Evolutionary conservation across 306 rosid genomes (phyloP), one percentile per base, ranked within the genome.

Genomic region (Hippophae gyantsensis): DNA sequence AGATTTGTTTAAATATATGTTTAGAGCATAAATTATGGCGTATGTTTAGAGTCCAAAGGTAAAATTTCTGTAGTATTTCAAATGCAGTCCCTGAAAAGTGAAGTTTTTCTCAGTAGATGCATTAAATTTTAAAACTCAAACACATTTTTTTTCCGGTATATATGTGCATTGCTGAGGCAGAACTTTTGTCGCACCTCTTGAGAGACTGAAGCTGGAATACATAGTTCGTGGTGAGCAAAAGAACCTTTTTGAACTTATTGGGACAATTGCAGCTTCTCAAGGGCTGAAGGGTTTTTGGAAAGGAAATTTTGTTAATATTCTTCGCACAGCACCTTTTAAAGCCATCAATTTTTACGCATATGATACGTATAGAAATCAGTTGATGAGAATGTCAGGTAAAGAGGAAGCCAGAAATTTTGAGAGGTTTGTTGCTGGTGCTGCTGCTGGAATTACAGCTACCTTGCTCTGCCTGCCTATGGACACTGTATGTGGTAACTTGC

Each of bases 371-470:
- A 83, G 96, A 80, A 85, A 82, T 63, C 88, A 77, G 18, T 65
- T 92, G 71, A 80, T 83, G 56, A 83, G 68, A 67, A 66, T 82
- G 54, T 76, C 90, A 0, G 79, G 82, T 8, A 83, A 78, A 54
- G 77, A 80, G 68, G 99, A 92, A 72, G 76, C 89, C 72, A 84
- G 93, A 13, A 83, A 92, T 68, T 85, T 82, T 64, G 95, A 92
- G 85, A 84, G 96, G 80, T 92, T 88, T 77, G 58, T 92, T 72
- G 99, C 96, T 12, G 99, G 96, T 61, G 99, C 99, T 61, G 86
- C 93, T 0, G 99, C 96, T 10, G 96, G 99, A 42, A 78, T 92
- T 54, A 92, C 96, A 57, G 96, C 99, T 46, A 83, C 93, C 52
- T 52, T 76, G 69, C 88, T 83, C 44, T 92, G 99, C 80, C 77